Percentiles rank a stretch among this genome's conserved stretches.
Conservation (phyloP, 2,329 filamentous ascomycete species). For the Gnomoniopsis smithogilvyi region DNA sequence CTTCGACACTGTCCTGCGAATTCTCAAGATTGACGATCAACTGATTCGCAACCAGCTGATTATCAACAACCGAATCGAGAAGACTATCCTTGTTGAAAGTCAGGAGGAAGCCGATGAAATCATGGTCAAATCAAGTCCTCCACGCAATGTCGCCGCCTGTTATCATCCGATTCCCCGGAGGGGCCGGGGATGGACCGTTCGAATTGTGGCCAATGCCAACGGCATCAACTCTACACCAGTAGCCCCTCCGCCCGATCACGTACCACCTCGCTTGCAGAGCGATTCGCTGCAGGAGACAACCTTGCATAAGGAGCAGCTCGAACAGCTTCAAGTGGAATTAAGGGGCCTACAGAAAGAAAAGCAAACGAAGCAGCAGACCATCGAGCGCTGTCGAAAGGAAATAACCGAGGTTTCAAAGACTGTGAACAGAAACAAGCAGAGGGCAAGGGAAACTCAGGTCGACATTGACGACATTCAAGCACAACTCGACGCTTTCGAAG, state of each 20-base stretch:
- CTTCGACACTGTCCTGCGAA: conserved; percentile 75
- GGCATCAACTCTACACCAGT: conserved; percentile 37
- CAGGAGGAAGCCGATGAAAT: conserved; percentile 64
- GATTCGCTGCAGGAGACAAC: conserved; percentile 41
- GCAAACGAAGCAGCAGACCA: conserved; percentile 42
- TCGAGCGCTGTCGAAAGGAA: conserved; percentile 46
- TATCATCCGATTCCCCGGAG: conserved; percentile 62
- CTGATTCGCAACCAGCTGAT: conserved; percentile 78
- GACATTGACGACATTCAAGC: conserved; percentile 50
- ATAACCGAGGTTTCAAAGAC: conserved; percentile 45
- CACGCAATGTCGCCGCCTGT: conserved; percentile 67
- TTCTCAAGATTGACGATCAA: conserved; percentile 78
- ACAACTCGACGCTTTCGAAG: conserved; percentile 64
- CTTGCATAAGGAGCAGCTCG: conserved; percentile 44
- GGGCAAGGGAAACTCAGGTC: conserved; percentile 59
- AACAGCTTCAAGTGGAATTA: conserved; percentile 54
- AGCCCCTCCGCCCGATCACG: conserved; percentile 40
- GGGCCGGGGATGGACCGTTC: conserved; percentile 56
- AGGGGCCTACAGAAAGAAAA: conserved; percentile 47
- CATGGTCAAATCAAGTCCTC: conserved; percentile 62
- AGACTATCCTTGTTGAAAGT: conserved; percentile 72
- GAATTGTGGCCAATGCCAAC: conserved; percentile 39
- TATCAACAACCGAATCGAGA: conserved; percentile 79
- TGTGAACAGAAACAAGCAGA: conserved; percentile 42
- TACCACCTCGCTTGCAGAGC: conserved; percentile 72